phyloP scores from a whole-genome alignment of 2,329 filamentous ascomycete species.

The Trichoderma koningii region DNA sequence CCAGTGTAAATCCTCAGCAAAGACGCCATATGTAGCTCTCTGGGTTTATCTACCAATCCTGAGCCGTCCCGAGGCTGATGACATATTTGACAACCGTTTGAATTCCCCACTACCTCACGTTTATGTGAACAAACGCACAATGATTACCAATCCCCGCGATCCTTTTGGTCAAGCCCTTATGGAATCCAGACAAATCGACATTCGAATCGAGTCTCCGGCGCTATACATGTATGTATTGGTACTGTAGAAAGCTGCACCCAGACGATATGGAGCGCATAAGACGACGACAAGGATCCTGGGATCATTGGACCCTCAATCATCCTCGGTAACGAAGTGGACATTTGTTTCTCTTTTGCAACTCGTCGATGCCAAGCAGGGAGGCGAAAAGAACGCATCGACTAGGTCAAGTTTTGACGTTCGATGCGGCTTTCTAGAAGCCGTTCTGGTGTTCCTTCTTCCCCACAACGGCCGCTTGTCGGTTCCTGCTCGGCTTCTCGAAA shows the following conservation, averaged over 20 bases:
- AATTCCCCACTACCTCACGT: neutral
- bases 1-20: neutral
- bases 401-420: neutral
- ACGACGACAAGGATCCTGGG: no score
- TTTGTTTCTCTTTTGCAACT: no score
- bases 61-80: conserved; percentile 3
- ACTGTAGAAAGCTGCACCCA: no score
- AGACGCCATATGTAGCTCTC: neutral
- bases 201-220: no score
- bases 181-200: no score
- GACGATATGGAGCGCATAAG: no score
- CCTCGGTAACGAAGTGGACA: no score
- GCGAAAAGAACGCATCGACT: conserved; percentile 15
- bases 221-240: no score
- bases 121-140: conserved; percentile 1
- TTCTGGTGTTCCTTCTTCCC: neutral
- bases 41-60: neutral
- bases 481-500: conserved; percentile 9
- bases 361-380: neutral
- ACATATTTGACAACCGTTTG: neutral
- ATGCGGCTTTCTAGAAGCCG: conserved; percentile 21
- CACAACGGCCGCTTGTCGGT: conserved; percentile 23
- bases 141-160: conserved; percentile 12
- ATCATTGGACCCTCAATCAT: no score
- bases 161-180: neutral